phyloP scores from a whole-genome alignment of 805 yeast species.

The Candida andamanensis region DNA sequence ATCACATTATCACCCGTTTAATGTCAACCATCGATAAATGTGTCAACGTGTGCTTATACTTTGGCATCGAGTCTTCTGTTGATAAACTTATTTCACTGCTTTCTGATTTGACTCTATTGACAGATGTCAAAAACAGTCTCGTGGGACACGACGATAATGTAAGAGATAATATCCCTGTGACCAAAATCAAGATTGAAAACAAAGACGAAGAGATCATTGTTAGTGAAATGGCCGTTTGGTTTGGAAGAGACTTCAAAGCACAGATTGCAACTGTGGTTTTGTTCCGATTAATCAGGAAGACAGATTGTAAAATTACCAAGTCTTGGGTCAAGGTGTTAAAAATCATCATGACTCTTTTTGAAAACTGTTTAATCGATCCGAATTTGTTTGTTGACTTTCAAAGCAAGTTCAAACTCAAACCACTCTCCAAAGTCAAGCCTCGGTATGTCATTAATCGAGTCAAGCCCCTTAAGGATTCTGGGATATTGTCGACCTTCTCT shows the following conservation, averaged over 20 bases:
- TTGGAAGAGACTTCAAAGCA: conserved; percentile 89
- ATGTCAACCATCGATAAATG: conserved; percentile 85
- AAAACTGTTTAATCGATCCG: conserved; percentile 67
- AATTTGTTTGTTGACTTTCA: conserved; percentile 60
- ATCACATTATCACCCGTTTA: conserved; percentile 79
- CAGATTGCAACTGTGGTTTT: conserved; percentile 84
- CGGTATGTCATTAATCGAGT: conserved; percentile 58
- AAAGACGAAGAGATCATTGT: conserved; percentile 62
- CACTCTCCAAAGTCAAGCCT: conserved; percentile 60
- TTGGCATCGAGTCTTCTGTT: conserved; percentile 49
- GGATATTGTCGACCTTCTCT: conserved; percentile 86
- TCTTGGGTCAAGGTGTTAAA: conserved; percentile 61
- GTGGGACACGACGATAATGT: conserved; percentile 20
- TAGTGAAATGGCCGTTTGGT: conserved; percentile 72
- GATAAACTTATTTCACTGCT: conserved; percentile 65
- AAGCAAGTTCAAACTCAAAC: conserved; percentile 45
- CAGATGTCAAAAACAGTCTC: conserved; percentile 25
- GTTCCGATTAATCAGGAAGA: conserved; percentile 67
- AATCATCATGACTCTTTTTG: conserved; percentile 60
- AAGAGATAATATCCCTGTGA: conserved; percentile 40
- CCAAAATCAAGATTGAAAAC: conserved; percentile 46
- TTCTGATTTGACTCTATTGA: conserved; percentile 63
- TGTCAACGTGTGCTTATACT: conserved; percentile 67
- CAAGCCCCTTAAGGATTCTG: conserved; percentile 63
- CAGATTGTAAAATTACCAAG: conserved; percentile 43